These are phyloP conservation scores for Punctularia strigosozonata DNA, from an alignment of 768 basidiomycete genomes.

Conservation along the genomic window DNA sequence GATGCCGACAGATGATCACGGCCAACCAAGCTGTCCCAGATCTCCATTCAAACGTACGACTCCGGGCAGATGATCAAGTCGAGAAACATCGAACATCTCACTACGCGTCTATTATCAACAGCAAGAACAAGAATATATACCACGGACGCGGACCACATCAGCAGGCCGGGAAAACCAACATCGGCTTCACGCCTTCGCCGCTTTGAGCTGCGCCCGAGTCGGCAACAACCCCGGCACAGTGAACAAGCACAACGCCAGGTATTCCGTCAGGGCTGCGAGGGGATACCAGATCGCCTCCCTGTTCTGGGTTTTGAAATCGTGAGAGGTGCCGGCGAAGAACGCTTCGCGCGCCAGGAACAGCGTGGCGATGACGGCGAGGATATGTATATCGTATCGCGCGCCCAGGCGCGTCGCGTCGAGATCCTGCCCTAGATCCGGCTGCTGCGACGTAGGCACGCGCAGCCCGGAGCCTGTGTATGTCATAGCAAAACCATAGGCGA, in stretches of 20 bases:
- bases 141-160: no score
- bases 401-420: not conserved
- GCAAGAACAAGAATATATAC: no score
- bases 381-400: slow-evolving; percentile 9
- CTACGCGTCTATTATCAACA: no score
- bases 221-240: slow-evolving; percentile 21
- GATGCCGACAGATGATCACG: no score
- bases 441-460: not conserved
- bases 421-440: slow-evolving; percentile 5
- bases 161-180: no score
- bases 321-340: slow-evolving; percentile 18
- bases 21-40: no score
- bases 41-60: no score
- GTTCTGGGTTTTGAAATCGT: slow-evolving; percentile 9
- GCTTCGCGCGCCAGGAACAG: slow-evolving; percentile 18
- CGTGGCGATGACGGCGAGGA: slow-evolving; percentile 14
- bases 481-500: not conserved
- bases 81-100: no score
- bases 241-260: slow-evolving; percentile 18
- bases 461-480: not conserved
- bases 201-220: slow-evolving; percentile 1
- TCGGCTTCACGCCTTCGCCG: no score
- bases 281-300: slow-evolving; percentile 22
- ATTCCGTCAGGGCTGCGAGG: slow-evolving; percentile 19
- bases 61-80: no score